Conservation (phyloP, 306 rosid genomes). For the Gastrolobium bilobum region DNA sequence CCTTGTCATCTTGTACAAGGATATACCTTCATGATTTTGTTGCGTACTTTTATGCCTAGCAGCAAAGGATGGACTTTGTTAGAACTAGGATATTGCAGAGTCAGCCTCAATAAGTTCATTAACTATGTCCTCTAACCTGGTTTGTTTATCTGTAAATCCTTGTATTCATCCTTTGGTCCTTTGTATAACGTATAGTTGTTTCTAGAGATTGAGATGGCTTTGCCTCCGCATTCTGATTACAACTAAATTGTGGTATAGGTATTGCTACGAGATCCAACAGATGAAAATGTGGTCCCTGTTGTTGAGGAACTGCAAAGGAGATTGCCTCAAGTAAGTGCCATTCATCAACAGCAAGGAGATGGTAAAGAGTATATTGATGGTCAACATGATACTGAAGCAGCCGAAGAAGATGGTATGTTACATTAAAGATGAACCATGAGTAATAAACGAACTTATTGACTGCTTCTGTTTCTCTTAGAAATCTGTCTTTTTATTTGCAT, state of each 20-base stretch:
- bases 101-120: slow-evolving; percentile 29
- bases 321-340: slow-evolving; percentile 62
- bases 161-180: slow-evolving; percentile 16
- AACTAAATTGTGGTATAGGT: slow-evolving; percentile 65
- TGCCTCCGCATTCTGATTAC: slow-evolving; percentile 33
- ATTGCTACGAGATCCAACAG: slow-evolving; percentile 83
- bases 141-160: slow-evolving; percentile 27
- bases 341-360: slow-evolving; percentile 48
- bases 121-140: slow-evolving; percentile 24
- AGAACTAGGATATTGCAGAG: slow-evolving; percentile 17
- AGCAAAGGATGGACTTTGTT: not conserved
- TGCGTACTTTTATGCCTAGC: slow-evolving; percentile 8
- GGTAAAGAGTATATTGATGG: slow-evolving; percentile 60
- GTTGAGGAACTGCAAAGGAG: slow-evolving; percentile 90
- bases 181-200: slow-evolving; percentile 20
- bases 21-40: slow-evolving; percentile 13
- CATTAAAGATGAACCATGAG: slow-evolving; percentile 10
- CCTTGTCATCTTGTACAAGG: slow-evolving; percentile 3
- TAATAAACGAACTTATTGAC: slow-evolving; percentile 21
- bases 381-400: slow-evolving; percentile 67
- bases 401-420: slow-evolving; percentile 86
- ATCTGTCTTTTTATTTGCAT: slow-evolving; percentile 33
- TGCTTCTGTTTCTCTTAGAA: slow-evolving; percentile 30
- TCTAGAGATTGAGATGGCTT: slow-evolving; percentile 34
- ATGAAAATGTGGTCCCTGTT: slow-evolving; percentile 86